These are phyloP conservation scores for Nakazawaea wyomingensis DNA, from an alignment of 805 yeast genomes.

Conservation along the genomic window DNA sequence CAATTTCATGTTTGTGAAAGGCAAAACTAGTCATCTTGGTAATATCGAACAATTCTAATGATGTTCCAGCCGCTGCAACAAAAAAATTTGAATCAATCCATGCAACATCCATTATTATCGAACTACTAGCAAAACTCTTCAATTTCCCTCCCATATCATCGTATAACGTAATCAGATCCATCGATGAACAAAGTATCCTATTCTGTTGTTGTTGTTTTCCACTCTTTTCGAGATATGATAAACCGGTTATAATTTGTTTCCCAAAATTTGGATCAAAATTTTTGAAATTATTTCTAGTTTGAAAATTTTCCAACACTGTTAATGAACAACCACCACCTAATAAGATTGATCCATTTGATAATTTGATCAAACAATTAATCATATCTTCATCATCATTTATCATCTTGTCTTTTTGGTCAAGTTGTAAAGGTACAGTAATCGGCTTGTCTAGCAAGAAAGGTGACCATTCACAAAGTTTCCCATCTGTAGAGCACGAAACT, in stretches of 20 bases:
- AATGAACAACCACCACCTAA: slow-evolving; percentile 5
- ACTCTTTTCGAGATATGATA: neutral
- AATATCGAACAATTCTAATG: slow-evolving; percentile 10
- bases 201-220: neutral
- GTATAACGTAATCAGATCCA: slow-evolving; percentile 5
- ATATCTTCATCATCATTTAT: slow-evolving; percentile 9
- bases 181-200: slow-evolving; percentile 2
- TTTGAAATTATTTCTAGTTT: slow-evolving; percentile 5
- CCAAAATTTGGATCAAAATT: neutral
- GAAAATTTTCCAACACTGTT: slow-evolving; percentile 9
- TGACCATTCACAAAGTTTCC: slow-evolving; percentile 13
- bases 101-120: slow-evolving; percentile 8
- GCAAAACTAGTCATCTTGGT: neutral
- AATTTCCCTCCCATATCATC: neutral
- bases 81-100: slow-evolving; percentile 4
- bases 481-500: slow-evolving; percentile 12
- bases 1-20: neutral
- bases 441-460: slow-evolving; percentile 13
- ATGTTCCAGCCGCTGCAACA: slow-evolving; percentile 3
- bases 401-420: neutral
- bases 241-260: neutral
- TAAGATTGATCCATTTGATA: slow-evolving; percentile 8
- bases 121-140: neutral
- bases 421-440: neutral
- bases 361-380: neutral